phyloP scores from a whole-genome alignment of 805 yeast genomes.

The Pichia occidentalis region DNA sequence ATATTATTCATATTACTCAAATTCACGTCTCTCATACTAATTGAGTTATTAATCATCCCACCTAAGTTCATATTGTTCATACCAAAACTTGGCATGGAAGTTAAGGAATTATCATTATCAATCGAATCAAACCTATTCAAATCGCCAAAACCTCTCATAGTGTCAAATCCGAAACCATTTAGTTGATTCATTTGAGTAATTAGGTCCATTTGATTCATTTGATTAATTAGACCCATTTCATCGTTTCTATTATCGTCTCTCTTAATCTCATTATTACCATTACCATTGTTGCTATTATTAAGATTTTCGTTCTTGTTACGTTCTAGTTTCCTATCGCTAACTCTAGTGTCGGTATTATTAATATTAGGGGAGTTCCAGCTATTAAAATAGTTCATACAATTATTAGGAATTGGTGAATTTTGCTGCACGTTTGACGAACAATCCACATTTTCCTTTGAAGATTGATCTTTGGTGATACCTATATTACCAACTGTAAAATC shows the following conservation, averaged over 20 bases:
- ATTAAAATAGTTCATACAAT: constrained; percentile 1
- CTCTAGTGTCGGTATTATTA: not conserved
- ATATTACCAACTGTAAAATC: constrained; percentile 7
- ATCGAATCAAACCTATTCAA: not conserved
- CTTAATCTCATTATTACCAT: not conserved
- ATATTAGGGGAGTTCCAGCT: not conserved
- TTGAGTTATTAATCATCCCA: constrained; percentile 1
- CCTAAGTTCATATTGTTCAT: not conserved
- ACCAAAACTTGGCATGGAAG: constrained; percentile 1
- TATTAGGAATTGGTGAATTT: not conserved
- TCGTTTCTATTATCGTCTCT: not conserved
- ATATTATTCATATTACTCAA: not conserved
- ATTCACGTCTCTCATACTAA: not conserved
- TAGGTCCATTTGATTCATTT: constrained; percentile 6
- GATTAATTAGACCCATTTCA: constrained; percentile 1
- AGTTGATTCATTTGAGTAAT: constrained; percentile 1
- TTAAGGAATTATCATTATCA: not conserved
- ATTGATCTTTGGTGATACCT: constrained; percentile 9
- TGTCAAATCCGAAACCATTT: not conserved
- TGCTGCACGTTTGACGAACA: not conserved
- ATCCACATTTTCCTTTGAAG: not conserved
- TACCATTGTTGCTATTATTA: not conserved
- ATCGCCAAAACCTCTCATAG: not conserved
- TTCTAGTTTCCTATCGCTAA: not conserved
- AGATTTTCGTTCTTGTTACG: not conserved